Conservation (phyloP, 305 asterid species). For the Fraxinus dipetala region DNA sequence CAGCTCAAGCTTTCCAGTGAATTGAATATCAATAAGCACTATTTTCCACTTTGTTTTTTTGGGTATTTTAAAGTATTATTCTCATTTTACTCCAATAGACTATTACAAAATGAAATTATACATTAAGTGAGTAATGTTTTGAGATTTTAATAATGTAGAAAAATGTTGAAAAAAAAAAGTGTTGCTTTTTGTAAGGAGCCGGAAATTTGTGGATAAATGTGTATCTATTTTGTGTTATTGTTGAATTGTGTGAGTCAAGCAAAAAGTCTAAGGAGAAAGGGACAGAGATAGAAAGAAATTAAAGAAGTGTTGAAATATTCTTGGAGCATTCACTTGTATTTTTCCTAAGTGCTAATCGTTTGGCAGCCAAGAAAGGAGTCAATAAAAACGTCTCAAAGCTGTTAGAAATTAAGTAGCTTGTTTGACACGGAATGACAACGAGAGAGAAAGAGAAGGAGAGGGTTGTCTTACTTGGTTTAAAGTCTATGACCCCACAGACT, state of each 20-base stretch:
- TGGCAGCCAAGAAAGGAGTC: conserved; percentile 42
- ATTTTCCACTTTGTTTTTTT: not conserved
- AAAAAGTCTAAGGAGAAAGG: conserved; percentile 16
- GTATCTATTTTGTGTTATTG: conserved; percentile 1
- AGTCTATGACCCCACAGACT: not conserved
- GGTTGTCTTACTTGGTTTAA: not conserved
- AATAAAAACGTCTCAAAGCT: conserved; percentile 37
- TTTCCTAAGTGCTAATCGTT: not conserved
- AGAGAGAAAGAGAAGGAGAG: not conserved
- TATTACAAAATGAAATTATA: not conserved
- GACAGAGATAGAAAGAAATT: conserved; percentile 3
- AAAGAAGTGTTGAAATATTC: conserved; percentile 11
- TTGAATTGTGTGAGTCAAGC: conserved; percentile 19
- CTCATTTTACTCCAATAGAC: not conserved
- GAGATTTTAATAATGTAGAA: conserved; percentile 30
- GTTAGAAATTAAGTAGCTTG: conserved; percentile 10
- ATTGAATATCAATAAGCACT: conserved; percentile 21
- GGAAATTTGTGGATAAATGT: conserved; percentile 30
- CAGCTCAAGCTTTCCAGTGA: conserved; percentile 39
- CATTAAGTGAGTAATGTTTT: not conserved
- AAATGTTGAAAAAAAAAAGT: not conserved
- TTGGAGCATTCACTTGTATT: not conserved
- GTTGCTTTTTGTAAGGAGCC: conserved; percentile 24
- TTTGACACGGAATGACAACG: conserved; percentile 23
- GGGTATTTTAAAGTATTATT: not conserved